Conservation (phyloP, 2,329 filamentous ascomycete genomes). For the Cylindrodendrum hubeiense region DNA sequence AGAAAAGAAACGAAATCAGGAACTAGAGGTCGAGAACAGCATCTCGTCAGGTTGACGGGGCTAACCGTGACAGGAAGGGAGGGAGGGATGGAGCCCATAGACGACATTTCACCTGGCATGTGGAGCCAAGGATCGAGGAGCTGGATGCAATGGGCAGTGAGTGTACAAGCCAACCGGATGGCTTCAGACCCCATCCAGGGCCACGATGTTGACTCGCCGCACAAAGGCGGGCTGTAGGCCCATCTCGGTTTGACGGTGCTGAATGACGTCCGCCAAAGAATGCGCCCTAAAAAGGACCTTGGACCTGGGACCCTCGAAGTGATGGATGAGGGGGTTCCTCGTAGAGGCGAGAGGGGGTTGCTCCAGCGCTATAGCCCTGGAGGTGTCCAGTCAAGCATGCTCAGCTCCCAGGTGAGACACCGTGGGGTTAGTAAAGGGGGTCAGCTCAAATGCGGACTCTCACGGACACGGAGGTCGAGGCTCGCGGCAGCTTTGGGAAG, state of each 20-base stretch:
- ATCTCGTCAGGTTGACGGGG: conserved; percentile 9
- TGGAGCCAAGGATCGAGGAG: conserved; percentile 27
- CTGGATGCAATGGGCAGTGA: conserved; percentile 18
- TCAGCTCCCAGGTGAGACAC: conserved; percentile 1
- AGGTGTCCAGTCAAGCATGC: conserved; percentile 24
- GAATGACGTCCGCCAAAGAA: conserved; percentile 38
- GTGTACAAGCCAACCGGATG: conserved; percentile 30
- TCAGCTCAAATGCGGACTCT: conserved; percentile 24
- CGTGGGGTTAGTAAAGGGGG: conserved; percentile 32
- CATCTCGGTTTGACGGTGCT: conserved; percentile 28
- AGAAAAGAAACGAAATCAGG: conserved; percentile 22
- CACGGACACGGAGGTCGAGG: conserved; percentile 38
- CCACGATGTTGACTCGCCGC: conserved; percentile 25
- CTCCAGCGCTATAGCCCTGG: conserved; percentile 9
- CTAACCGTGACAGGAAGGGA: conserved; percentile 29
- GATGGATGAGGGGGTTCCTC: conserved; percentile 23
- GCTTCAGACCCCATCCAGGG: conserved; percentile 30
- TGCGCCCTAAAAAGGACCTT: conserved; percentile 34
- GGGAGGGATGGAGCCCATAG: conserved; percentile 21
- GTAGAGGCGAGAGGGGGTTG: conserved; percentile 29
- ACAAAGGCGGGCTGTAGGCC: conserved; percentile 18
- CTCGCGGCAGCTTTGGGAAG: conserved; percentile 31
- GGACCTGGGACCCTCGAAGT: conserved; percentile 22
- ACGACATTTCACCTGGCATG: conserved; percentile 33
- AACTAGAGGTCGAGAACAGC: conserved; percentile 19